phyloP scores from a whole-genome alignment of 2,329 filamentous ascomycete species.

The Trichoderma sp. region DNA sequence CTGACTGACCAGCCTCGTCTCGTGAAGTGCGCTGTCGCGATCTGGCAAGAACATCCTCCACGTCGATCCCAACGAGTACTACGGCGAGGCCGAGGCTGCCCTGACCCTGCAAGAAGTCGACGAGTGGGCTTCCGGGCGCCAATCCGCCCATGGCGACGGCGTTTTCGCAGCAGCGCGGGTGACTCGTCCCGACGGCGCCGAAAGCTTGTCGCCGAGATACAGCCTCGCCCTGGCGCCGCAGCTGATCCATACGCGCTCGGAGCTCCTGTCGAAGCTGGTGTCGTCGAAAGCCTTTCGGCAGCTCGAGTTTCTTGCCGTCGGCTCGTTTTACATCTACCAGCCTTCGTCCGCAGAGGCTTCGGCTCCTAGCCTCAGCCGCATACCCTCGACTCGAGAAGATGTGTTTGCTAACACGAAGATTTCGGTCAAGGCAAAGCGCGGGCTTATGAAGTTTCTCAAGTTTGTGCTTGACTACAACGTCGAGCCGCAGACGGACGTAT shows the following conservation, averaged over 20 bases:
- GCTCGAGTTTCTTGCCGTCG: slow-evolving; percentile 89
- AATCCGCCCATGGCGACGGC: slow-evolving; percentile 24
- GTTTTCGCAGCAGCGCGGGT: slow-evolving; percentile 33
- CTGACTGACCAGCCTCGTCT: slow-evolving; percentile 33
- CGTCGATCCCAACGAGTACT: slow-evolving; percentile 82
- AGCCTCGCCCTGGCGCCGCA: slow-evolving; percentile 81
- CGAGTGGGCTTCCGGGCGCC: slow-evolving; percentile 59
- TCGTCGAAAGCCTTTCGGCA: slow-evolving; percentile 84
- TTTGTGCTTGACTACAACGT: slow-evolving; percentile 72
- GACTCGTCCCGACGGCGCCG: slow-evolving; percentile 29
- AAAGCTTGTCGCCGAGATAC: slow-evolving; percentile 64
- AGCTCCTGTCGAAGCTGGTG: slow-evolving; percentile 75
- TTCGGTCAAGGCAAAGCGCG: slow-evolving; percentile 75
- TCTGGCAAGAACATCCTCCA: slow-evolving; percentile 90
- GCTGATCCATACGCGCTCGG: slow-evolving; percentile 78
- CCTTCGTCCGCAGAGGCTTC: slow-evolving; percentile 30
- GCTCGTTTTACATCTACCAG: slow-evolving; percentile 81
- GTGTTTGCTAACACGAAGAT: slow-evolving; percentile 78
- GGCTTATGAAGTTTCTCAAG: slow-evolving; percentile 90
- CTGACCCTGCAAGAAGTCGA: slow-evolving; percentile 80
- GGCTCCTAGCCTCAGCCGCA: slow-evolving; percentile 54
- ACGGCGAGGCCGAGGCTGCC: slow-evolving; percentile 81
- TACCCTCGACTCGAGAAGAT: slow-evolving; percentile 88
- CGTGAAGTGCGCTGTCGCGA: slow-evolving; percentile 79
- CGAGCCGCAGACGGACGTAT: slow-evolving; percentile 51